Conservation (phyloP, 2,329 filamentous ascomycete species). For the Fusarium udum region DNA sequence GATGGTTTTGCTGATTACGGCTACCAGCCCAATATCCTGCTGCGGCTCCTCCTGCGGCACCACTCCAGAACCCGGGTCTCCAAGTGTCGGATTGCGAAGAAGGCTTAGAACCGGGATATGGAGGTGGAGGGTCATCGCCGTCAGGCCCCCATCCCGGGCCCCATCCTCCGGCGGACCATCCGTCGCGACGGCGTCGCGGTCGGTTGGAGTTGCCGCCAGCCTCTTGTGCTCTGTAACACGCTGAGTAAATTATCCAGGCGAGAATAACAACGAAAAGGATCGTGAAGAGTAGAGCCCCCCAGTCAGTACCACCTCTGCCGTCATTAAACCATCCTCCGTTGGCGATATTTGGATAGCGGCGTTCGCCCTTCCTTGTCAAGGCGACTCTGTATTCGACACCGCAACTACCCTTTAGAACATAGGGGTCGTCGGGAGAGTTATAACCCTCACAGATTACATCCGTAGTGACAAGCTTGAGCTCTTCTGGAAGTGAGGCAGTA, state of each 20-base stretch:
- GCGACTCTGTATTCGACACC: constrained; percentile 88
- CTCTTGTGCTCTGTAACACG: constrained; percentile 47
- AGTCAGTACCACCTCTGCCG: constrained; percentile 45
- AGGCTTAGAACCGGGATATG: constrained; percentile 53
- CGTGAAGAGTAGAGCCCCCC: constrained; percentile 63
- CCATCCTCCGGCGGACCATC: constrained; percentile 51
- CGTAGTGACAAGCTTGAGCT: constrained; percentile 79
- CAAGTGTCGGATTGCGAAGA: constrained; percentile 58
- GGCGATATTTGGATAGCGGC: constrained; percentile 69
- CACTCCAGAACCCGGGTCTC: constrained; percentile 80
- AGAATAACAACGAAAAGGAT: constrained; percentile 68
- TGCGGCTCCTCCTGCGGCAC: constrained; percentile 73
- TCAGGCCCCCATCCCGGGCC: constrained; percentile 51
- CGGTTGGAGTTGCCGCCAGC: constrained; percentile 15
- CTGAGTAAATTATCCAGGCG: constrained; percentile 69
- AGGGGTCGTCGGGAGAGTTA: constrained; percentile 76
- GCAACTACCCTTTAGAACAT: constrained; percentile 91
- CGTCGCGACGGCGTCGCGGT: constrained; percentile 33
- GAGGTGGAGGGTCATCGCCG: constrained; percentile 63
- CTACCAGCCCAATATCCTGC: constrained; percentile 72
- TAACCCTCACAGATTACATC: constrained; percentile 96
- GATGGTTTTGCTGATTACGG: constrained; percentile 46
- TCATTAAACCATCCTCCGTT: constrained; percentile 50
- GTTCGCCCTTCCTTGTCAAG: constrained; percentile 80
- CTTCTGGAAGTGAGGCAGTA: constrained; percentile 67